Conservation (phyloP, 768 basidiomycete species). For the Termitomyces sp. region DNA sequence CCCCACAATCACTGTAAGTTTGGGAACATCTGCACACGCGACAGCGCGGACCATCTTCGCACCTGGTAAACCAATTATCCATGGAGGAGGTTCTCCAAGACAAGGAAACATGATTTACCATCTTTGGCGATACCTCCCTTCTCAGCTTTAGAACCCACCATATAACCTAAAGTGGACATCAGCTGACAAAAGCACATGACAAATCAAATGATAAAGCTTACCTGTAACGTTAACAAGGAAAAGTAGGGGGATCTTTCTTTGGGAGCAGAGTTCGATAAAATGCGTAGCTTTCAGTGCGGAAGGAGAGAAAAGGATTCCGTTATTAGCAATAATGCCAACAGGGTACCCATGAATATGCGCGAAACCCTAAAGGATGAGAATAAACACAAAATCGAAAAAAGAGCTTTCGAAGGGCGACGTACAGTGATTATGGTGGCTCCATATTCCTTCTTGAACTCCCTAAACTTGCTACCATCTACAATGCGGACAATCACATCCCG, state of each 20-base stretch:
- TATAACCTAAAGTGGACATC: conserved; percentile 52
- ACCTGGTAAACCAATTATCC: conserved; percentile 24
- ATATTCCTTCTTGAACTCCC: conserved; percentile 96
- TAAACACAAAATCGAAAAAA: neutral
- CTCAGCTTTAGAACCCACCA: conserved; percentile 96
- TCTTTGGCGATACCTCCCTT: conserved; percentile 93
- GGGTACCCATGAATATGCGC: conserved; percentile 84
- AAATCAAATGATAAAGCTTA: conserved; percentile 12
- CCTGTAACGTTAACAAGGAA: conserved; percentile 97
- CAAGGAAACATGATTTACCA: conserved; percentile 30
- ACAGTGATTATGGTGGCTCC: conserved; percentile 88
- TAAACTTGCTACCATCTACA: conserved; percentile 86
- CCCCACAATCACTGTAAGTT: conserved; percentile 88
- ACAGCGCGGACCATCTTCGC: conserved; percentile 98
- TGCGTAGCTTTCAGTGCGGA: conserved; percentile 93
- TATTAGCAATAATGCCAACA: conserved; percentile 91
- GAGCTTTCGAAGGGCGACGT: conserved; percentile 12
- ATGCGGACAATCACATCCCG: conserved; percentile 88
- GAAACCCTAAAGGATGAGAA: conserved; percentile 52
- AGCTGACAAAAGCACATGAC: neutral
- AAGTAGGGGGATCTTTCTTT: conserved; percentile 81
- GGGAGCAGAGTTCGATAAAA: conserved; percentile 92
- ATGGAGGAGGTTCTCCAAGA: neutral
- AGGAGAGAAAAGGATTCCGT: conserved; percentile 91
- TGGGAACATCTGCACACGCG: conserved; percentile 90